Conservation (phyloP, 2,329 filamentous ascomycete genomes). For the Colletotrichum tanaceti region DNA sequence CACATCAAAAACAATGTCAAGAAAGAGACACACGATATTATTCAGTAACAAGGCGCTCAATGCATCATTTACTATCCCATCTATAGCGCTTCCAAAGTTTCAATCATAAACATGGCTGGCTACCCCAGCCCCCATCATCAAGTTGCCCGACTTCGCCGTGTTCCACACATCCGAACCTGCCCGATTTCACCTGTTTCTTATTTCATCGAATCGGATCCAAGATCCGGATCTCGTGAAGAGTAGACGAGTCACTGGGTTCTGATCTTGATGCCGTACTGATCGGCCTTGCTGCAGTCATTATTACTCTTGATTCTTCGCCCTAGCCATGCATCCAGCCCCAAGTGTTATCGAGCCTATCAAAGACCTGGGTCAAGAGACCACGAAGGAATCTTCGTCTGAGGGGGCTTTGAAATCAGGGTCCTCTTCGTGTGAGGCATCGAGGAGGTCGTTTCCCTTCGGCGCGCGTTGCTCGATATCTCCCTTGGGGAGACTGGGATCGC, state of each 20-base stretch:
- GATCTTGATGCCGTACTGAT: constrained; percentile 16
- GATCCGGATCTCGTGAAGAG: not conserved
- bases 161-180: not conserved
- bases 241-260: constrained; percentile 14
- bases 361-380: constrained; percentile 2
- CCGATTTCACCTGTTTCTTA: no score
- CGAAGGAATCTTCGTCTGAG: not conserved
- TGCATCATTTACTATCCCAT: constrained; percentile 1
- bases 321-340: constrained; percentile 21
- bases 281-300: constrained; percentile 7
- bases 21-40: not conserved
- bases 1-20: not conserved
- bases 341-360: constrained; percentile 20
- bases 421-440: not conserved
- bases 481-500: constrained; percentile 13
- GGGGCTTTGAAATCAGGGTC: not conserved
- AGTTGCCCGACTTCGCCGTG: not conserved
- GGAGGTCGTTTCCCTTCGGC: no score
- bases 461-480: not conserved
- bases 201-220: not conserved
- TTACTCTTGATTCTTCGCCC: no score
- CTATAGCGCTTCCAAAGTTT: not conserved
- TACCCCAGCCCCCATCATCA: not conserved
- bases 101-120: not conserved
- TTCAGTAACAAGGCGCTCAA: not conserved